phyloP scores from a whole-genome alignment of 441 rosid species.

The Manihot esculenta region DNA sequence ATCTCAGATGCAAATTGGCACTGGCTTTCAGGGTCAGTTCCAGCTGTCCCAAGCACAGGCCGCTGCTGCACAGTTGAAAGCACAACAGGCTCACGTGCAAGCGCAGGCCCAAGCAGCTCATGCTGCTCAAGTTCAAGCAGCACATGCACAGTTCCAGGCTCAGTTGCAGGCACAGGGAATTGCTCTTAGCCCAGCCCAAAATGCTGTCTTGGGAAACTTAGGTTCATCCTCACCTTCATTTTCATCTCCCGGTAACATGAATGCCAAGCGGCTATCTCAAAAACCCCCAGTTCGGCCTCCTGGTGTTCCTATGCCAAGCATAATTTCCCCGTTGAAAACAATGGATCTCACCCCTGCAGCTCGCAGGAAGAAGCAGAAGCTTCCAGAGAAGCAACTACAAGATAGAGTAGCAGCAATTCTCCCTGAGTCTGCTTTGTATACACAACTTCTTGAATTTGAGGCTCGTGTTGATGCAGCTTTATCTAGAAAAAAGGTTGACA shows the following conservation, averaged over 20 bases:
- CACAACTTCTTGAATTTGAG: constrained; percentile 96
- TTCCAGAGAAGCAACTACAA: constrained; percentile 79
- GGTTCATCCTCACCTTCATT: constrained; percentile 72
- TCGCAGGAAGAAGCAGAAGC: constrained; percentile 82
- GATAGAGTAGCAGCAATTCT: constrained; percentile 89
- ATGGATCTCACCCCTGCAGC: constrained; percentile 86
- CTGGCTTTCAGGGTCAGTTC: constrained; percentile 69
- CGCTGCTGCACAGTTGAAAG: constrained; percentile 52
- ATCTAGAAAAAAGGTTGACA: constrained; percentile 86
- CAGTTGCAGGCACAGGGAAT: constrained; percentile 74
- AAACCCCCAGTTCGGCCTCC: constrained; percentile 78
- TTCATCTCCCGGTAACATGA: constrained; percentile 59
- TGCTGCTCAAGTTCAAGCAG: constrained; percentile 48
- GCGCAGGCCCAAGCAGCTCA: constrained; percentile 55
- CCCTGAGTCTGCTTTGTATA: constrained; percentile 91
- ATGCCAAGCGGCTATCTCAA: constrained; percentile 62
- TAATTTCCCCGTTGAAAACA: constrained; percentile 60
- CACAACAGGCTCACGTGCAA: constrained; percentile 47
- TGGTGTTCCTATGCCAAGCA: constrained; percentile 50
- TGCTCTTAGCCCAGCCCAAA: constrained; percentile 60
- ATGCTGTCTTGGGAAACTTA: constrained; percentile 49
- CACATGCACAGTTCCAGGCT: constrained; percentile 75
- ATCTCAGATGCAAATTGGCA: constrained; percentile 51
- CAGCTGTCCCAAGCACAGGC: constrained; percentile 86
- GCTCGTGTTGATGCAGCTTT: constrained; percentile 83